Percentiles rank a stretch among this genome's conserved stretches.
Conservation (phyloP, 2,329 filamentous ascomycete genomes). For the Penicillium sp. region DNA sequence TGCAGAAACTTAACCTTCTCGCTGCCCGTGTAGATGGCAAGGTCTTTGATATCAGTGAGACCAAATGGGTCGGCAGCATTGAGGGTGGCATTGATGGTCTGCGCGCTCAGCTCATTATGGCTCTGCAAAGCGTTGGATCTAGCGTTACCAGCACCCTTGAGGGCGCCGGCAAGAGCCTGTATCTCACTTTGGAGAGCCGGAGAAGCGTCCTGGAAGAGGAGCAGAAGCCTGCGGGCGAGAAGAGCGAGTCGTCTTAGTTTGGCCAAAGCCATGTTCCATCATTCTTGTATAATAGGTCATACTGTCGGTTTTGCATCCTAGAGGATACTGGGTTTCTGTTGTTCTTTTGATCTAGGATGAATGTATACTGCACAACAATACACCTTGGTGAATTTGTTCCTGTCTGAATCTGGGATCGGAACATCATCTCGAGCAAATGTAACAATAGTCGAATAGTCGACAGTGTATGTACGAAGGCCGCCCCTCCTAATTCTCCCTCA, state of each 20-base stretch:
- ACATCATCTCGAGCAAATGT: background rate
- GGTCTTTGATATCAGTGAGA: constrained; percentile 74
- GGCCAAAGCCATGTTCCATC: constrained; percentile 13
- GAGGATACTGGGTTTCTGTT: constrained; percentile 18
- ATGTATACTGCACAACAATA: constrained; percentile 25
- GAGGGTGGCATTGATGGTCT: constrained; percentile 79
- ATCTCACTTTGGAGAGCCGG: constrained; percentile 83
- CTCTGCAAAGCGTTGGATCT: constrained; percentile 79
- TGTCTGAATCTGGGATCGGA: background rate
- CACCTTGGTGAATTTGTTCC: constrained; percentile 7
- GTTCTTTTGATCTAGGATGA: constrained; percentile 19
- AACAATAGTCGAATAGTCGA: background rate
- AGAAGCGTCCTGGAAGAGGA: constrained; percentile 80
- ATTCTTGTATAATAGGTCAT: constrained; percentile 41
- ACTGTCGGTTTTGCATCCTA: constrained; percentile 27
- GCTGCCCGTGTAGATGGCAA: constrained; percentile 85
- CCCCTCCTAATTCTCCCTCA: constrained; percentile 30
- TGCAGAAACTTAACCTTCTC: constrained; percentile 84
- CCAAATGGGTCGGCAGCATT: constrained; percentile 73
- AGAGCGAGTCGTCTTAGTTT: constrained; percentile 35
- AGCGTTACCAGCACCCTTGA: constrained; percentile 78
- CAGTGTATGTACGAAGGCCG: background rate
- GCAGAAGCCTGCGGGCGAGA: constrained; percentile 39
- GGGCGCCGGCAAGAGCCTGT: constrained; percentile 76
- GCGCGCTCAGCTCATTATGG: constrained; percentile 74